Evolutionary conservation across 148 eudicot genomes (phyloP), one percentile per base, ranked within the genome.

Genomic region (Chenopodium suecicum): DNA sequence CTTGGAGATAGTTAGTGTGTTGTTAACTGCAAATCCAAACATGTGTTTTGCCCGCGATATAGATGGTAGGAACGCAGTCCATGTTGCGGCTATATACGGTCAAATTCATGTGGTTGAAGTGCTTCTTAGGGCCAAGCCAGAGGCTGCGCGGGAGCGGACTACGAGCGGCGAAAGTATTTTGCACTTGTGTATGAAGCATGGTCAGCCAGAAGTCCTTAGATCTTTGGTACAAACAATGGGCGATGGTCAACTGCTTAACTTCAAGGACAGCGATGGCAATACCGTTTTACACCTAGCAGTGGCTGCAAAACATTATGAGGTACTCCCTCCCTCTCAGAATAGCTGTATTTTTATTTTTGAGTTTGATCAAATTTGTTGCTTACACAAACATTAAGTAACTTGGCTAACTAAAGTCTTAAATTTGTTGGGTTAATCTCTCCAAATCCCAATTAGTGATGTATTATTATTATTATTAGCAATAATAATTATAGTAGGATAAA

Each of bases 61-160:
- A 11, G 73, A 83, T 2, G 90, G 90, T 7, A 78, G 66, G 75
- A 89, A 87, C 83, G 90, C 90, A 0, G 27, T 84, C 63, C 90
- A 89, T 75, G 48, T 87, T 8, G 90, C 90, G 0, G 90, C 82
- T 41, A 70, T 80, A 6, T 63, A 29, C 27, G 86, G 88, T 19
- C 74, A 77, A 2, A 27, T 77, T 73, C 47, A 82, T 19, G 90
- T 80, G 34, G 66, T 88, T 1, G 46, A 63, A 5, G 84, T 60
- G 81, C 64, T 88, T 37, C 50, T 83, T 79, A 44, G 32, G 17
- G 52, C 37, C 6, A 73, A 58, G 32, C 83, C 84, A 0, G 48
- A 31, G 5, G 87, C 89, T 0, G 89, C 75, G 65, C 77, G 81
- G 60, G 84, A 65, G 22, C 47, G 31, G 66, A 80, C 81, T 29